Evolutionary conservation across 495 filamentous ascomycete species (phyloP), one percentile per base, ranked within the genome.

Genomic region (Parathielavia appendiculata): DNA sequence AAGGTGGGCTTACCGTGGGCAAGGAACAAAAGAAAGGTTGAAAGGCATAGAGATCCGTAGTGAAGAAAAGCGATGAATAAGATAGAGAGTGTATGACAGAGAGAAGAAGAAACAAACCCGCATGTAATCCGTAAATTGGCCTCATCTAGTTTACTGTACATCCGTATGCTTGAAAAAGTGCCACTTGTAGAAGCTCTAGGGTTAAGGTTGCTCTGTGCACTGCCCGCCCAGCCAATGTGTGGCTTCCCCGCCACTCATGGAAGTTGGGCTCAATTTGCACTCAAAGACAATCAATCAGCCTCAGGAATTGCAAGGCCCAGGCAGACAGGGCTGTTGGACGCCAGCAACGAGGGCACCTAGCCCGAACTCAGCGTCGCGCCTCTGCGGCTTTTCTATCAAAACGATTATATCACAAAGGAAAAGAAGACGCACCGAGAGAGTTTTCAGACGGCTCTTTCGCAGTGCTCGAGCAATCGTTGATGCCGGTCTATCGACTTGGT

Each of bases 231-330:
- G 34, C 36, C 17, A 16, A 51, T 32, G 30, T 52, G 56, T 53
- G 56, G 56, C 56, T 59, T 53, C 49, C 40, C 40, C 41, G 56
- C 56, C 50, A 51, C 39, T 17, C 26, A 5, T n/a, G n/a, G n/a
- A n/a, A 13, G 44, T 53, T 54, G 51, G 57, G 50, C 50, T 54
- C 34, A 19, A 35, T 13, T 30, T 13, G 32, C 48, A 1, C 40
- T 45, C 52, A 17, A 19, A 12, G 14, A 54, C 41, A 10, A 39
- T 38, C 50, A 12, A n/a, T 14, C 17, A 23, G 54, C 26, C 34
- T 48, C 44, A 55, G 54, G 32, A 45, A 56, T 23, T 36, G 13
- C 30, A 48, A 6, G 26, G 26, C 6, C 26, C 26, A 30, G 26
- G 11, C 23, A 54, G 8, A 5, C 51, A 16, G 17, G 17, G 16